Evolutionary conservation across 1,139 yeast species (phyloP), one percentile per base, ranked within the genome.

Genomic region (Yueomyces sp.): DNA sequence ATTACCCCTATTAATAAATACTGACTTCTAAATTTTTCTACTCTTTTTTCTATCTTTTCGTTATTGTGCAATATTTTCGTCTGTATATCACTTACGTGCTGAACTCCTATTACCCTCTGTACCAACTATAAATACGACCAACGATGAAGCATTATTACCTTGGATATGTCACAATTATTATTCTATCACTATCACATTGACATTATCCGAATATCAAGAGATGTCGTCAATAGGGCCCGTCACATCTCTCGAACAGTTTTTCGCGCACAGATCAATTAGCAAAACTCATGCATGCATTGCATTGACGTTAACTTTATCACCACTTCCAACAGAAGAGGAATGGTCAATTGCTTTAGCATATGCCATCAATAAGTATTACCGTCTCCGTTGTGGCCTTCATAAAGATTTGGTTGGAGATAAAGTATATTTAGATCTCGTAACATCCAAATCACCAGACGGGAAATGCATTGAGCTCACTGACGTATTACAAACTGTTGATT

Each of bases 201-300:
- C 19, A 19, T 19, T 19, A 19, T 19, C 19, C 19, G 19, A 19
- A 19, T 19, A 19, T 19, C 19, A 19, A 19, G 19, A 19, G 19
- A 19, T 19, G 19, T 19, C 19, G 19, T 19, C 19, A 29, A 29
- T 42, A 34, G 40, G 50, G 26, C 38, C 45, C 39, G 36, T 57
- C 6, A 48, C 53, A 1, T 46, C 55, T 1, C 33, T 55, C 5
- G 61, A 58, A 39, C 41, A 46, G 39, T 57, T 39, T 39, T 56
- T 50, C 40, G 53, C 48, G 37, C 35, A 47, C 28, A 50, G 61
- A 45, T 53, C 56, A 39, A 40, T 41, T 27, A 41, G 51, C 37
- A 47, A 50, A 19, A 36, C 56, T 12, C 57, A 54, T 44, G 50
- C 61, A 5, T 54, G 59, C 40, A 52, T 58, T 40, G 50, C 42